Evolutionary conservation across 192 early-diverging fungal genomes (phyloP).

Genomic region (Mortierella antarctica): DNA sequence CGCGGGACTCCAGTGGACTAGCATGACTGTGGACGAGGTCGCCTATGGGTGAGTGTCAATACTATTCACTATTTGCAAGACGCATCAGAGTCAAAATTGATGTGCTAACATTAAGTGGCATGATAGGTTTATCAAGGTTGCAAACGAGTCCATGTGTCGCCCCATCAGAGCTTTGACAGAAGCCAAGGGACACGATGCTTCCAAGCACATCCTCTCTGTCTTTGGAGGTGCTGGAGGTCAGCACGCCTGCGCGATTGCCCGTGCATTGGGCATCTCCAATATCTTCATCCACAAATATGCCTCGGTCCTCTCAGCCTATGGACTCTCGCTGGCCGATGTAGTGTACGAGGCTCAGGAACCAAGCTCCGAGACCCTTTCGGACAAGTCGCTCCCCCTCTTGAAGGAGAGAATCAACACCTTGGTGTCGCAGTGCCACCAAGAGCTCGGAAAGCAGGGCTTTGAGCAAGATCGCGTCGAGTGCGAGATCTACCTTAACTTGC

Average conservation of each 20-base stretch:
- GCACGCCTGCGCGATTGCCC: slow-evolving; percentile 95
- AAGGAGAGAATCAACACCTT: slow-evolving; percentile 66
- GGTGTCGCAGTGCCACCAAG: slow-evolving; percentile 51
- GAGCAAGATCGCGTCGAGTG: slow-evolving; percentile 56
- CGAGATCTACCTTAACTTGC: slow-evolving; percentile 86
- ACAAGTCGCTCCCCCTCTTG: slow-evolving; percentile 54
- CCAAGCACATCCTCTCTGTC: slow-evolving; percentile 85
- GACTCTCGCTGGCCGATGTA: slow-evolving; percentile 88
- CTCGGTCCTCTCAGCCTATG: slow-evolving; percentile 95
- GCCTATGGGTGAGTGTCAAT: slow-evolving; percentile 73
- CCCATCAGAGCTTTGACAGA: slow-evolving; percentile 94
- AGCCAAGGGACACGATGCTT: slow-evolving; percentile 89
- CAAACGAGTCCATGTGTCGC: slow-evolving; percentile 96
- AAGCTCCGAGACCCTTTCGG: slow-evolving; percentile 63
- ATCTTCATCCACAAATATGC: slow-evolving; percentile 91
- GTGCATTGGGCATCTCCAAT: slow-evolving; percentile 82
- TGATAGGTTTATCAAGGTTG: slow-evolving; percentile 85
- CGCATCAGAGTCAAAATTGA: background rate
- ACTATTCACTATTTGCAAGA: background rate
- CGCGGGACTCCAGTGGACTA: slow-evolving; percentile 15
- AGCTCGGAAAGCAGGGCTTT: slow-evolving; percentile 82
- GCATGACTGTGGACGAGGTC: slow-evolving; percentile 85
- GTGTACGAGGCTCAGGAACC: slow-evolving; percentile 94
- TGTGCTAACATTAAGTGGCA: background rate
- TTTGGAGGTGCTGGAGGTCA: slow-evolving; percentile 98